Evolutionary conservation across 345 rosid species (phyloP), one percentile per base, ranked within the genome.

Genomic region (Carallia pectinifolia): DNA sequence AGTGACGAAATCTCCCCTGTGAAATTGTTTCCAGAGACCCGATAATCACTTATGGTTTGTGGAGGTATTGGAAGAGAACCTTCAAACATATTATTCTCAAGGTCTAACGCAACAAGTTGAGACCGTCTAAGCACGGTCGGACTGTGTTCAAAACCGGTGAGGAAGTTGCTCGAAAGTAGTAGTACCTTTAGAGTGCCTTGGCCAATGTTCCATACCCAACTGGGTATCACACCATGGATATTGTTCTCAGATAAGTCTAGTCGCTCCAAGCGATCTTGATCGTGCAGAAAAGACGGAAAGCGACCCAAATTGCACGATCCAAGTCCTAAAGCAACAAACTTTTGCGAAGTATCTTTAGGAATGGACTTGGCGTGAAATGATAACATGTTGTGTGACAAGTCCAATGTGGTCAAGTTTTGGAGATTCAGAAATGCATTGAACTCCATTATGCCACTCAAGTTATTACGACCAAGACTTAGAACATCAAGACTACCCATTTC

Each of bases 211-310:
- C 75, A 53, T 12, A 60, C 1, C 83, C 83, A 72, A 2, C 15
- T 23, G 5, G 77, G 80, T 54, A 69, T 69, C 9, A 19, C 31
- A 29, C 78, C 76, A 9, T 62, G 70, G n/a, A 81, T 64, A 19
- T 52, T 58, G 72, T 77, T 73, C 1, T 18, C 34, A 29, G 61
- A 31, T 7, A 80, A 64, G 27, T 77, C 71, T 36, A 80, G 47
- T 30, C 48, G 13, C 1, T 0, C 6, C 78, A 73, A 59, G 1
- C 7, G 13, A 50, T 37, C 34, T 77, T 63, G 76, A 40, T 44
- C 0, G 2, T 3, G 47, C 2, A 80, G 47, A 68, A 77, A 80
- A 30, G 38, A 12, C 16, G 84, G 78, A 27, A 80, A 38, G 58
- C 73, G 47, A 5, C 50, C 23, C 5, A 80, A 58, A 33, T 77